phyloP scores from a whole-genome alignment of 306 rosid species.

The Fragaria vesca region DNA sequence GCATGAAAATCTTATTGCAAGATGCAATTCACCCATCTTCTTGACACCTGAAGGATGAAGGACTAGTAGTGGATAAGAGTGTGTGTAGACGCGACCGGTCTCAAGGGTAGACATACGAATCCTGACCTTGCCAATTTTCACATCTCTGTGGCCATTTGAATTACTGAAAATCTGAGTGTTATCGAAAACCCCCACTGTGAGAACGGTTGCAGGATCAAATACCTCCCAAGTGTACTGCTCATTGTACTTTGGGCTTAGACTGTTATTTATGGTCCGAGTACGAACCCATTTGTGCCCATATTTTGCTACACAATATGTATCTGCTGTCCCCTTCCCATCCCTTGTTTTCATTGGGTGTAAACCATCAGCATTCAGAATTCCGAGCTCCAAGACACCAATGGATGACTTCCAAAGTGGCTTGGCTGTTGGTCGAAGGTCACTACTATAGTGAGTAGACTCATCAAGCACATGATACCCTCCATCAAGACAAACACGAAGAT shows the following conservation, averaged over 20 bases:
- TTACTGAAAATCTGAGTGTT: constrained; percentile 47
- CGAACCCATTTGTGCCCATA: constrained; percentile 94
- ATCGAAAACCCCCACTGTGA: constrained; percentile 82
- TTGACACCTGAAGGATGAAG: constrained; percentile 80
- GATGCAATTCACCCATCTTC: constrained; percentile 88
- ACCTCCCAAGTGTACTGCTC: constrained; percentile 99
- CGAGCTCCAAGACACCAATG: constrained; percentile 84
- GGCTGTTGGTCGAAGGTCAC: constrained; percentile 78
- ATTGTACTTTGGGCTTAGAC: constrained; percentile 61
- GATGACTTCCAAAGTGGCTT: constrained; percentile 72
- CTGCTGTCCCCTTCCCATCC: constrained; percentile 65
- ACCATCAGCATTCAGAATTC: constrained; percentile 63
- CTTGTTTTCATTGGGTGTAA: constrained; percentile 72
- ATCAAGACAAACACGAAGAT: constrained; percentile 60
- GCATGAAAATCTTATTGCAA: constrained; percentile 81
- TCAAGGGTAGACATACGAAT: constrained; percentile 86
- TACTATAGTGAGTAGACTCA: constrained; percentile 83
- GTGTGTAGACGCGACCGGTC: constrained; percentile 75
- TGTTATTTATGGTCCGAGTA: constrained; percentile 72
- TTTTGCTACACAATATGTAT: constrained; percentile 87
- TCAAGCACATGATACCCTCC: constrained; percentile 98
- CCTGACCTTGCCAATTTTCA: constrained; percentile 75
- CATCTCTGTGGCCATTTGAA: constrained; percentile 55
- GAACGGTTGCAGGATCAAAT: constrained; percentile 79
- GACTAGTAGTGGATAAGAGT: constrained; percentile 65